Conservation (phyloP, 495 filamentous ascomycete species). For the Penicillium chermesinum region DNA sequence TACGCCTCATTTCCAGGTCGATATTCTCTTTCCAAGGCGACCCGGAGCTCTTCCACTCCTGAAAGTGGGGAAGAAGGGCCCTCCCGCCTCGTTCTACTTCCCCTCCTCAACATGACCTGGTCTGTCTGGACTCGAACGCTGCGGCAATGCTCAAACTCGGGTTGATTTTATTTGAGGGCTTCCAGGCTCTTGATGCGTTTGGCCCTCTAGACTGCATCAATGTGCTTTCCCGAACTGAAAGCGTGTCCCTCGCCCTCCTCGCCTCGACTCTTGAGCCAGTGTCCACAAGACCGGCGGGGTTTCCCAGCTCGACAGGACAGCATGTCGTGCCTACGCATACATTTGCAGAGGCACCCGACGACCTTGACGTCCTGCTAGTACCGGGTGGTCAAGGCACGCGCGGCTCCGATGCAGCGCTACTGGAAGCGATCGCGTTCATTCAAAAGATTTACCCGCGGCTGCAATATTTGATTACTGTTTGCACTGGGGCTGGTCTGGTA, state of each 20-base stretch:
- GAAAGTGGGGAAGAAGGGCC: no score
- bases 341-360: constrained; percentile 33
- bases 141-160: constrained; percentile 18
- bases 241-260: constrained; percentile 42
- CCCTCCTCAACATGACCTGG: no score
- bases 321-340: constrained; percentile 59
- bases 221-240: constrained; percentile 40
- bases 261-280: constrained; percentile 51
- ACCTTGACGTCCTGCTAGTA: constrained; percentile 59
- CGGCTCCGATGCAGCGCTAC: constrained; percentile 10
- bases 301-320: constrained; percentile 28
- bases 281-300: constrained; percentile 24
- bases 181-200: constrained; percentile 46
- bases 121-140: no score
- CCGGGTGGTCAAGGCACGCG: constrained; percentile 59
- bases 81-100: no score
- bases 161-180: constrained; percentile 29
- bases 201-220: constrained; percentile 62
- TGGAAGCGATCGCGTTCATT: constrained; percentile 43
- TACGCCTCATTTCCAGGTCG: no score
- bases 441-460: constrained; percentile 34
- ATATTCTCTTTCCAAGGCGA: no score
- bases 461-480: constrained; percentile 57
- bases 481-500: constrained; percentile 51
- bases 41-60: no score